A percentile compares a stretch with the other conserved stretches of the same genome.
Conservation (phyloP, 2,329 filamentous ascomycete genomes). For the Ascomycota sp. region DNA sequence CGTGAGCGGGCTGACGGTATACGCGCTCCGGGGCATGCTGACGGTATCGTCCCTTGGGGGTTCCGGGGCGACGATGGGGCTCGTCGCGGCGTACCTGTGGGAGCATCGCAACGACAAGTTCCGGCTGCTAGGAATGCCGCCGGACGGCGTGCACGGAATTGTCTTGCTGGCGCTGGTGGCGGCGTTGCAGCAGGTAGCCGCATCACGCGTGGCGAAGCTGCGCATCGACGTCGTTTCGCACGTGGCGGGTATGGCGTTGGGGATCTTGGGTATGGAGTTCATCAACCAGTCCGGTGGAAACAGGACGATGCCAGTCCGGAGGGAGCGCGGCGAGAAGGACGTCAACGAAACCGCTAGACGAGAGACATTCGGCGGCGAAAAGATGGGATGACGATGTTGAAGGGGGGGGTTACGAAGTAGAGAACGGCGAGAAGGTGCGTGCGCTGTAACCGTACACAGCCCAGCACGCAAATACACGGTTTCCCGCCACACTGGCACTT, state of each 20-base stretch:
- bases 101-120: constrained; percentile 34
- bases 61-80: constrained; percentile 41
- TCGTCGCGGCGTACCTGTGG: constrained; percentile 42
- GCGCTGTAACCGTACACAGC: no score
- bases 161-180: constrained; percentile 30
- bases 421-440: no score
- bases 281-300: no score
- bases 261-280: constrained; percentile 19
- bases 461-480: no score
- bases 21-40: constrained; percentile 25
- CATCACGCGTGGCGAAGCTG: constrained; percentile 20
- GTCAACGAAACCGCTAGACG: no score
- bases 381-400: no score
- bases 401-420: no score
- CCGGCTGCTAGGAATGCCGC: constrained; percentile 34
- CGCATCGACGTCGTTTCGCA: constrained; percentile 32
- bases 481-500: no score
- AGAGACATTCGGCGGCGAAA: no score
- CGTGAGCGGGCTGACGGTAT: constrained; percentile 31
- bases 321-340: no score
- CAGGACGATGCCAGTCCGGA: no score
- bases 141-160: constrained; percentile 34
- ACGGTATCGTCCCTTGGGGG: constrained; percentile 39
- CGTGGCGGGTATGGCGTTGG: constrained; percentile 27
- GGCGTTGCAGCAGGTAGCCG: constrained; percentile 26